phyloP scores from a whole-genome alignment of 139 green algal genomes.

The Tetraselmis chui region DNA sequence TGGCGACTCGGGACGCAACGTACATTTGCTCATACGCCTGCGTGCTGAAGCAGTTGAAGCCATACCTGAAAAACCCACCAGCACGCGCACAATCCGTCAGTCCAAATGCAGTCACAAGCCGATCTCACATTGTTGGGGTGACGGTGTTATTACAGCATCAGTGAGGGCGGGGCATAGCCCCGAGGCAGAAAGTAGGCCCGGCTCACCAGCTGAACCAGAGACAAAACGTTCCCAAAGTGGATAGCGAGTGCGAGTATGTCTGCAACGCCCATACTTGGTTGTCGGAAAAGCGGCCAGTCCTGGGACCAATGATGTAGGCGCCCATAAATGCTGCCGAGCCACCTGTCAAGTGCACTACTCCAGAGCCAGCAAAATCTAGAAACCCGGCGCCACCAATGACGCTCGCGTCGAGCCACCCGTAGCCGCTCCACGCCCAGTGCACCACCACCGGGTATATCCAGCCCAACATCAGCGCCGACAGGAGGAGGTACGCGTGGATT shows the following conservation, averaged over 20 bases:
- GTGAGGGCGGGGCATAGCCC: too few species aligned
- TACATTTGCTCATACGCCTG: not conserved
- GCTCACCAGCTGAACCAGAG: constrained; percentile 7
- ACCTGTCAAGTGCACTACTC: constrained; percentile 25
- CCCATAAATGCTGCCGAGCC: constrained; percentile 1
- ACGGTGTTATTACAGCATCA: too few species aligned
- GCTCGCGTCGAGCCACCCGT: constrained; percentile 42
- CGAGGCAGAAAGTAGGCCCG: not conserved
- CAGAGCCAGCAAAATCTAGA: constrained; percentile 70
- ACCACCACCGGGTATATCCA: constrained; percentile 68
- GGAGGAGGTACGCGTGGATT: constrained; percentile 49
- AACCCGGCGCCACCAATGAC: constrained; percentile 49
- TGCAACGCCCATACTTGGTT: not conserved
- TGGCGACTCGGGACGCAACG: not conserved
- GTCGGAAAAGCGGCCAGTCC: constrained; percentile 1
- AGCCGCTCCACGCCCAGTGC: constrained; percentile 53
- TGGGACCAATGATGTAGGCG: constrained; percentile 6
- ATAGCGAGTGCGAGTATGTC: not conserved
- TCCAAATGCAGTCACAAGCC: too few species aligned
- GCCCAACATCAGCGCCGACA: constrained; percentile 29
- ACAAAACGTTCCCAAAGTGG: constrained; percentile 1
- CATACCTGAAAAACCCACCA: constrained; percentile 3
- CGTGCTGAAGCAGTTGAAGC: constrained; percentile 10
- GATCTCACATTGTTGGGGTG: too few species aligned
- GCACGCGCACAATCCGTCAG: too few species aligned